Evolutionary conservation across 2,329 filamentous ascomycete species (phyloP).

Genomic region (Venturia pyrina): DNA sequence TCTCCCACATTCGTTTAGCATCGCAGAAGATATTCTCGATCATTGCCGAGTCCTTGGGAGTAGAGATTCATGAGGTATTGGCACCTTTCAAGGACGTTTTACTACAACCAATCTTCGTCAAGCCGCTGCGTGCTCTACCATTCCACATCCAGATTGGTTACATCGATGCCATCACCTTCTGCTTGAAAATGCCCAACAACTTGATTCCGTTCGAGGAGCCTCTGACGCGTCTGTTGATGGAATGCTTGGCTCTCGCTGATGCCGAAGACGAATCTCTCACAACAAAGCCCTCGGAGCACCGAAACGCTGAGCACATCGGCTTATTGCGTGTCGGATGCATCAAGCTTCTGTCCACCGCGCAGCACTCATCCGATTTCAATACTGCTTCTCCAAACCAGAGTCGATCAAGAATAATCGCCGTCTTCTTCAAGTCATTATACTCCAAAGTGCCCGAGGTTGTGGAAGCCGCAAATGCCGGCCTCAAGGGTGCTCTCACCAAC

Average conservation of each 20-base stretch:
- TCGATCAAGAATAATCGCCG: conserved; percentile 62
- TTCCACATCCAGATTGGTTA: conserved; percentile 96
- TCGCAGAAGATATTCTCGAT: conserved; percentile 72
- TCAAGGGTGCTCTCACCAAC: conserved; percentile 78
- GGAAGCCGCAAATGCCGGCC: conserved; percentile 80
- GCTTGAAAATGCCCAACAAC: conserved; percentile 77
- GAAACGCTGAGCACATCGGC: conserved; percentile 91
- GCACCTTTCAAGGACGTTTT: conserved; percentile 83
- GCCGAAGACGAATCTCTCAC: conserved; percentile 88
- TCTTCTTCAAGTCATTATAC: conserved; percentile 97
- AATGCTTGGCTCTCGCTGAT: conserved; percentile 87
- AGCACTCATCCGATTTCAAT: conserved; percentile 84
- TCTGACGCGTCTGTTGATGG: conserved; percentile 80
- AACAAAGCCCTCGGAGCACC: conserved; percentile 85
- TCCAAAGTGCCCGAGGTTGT: conserved; percentile 88
- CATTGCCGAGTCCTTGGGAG: conserved; percentile 66
- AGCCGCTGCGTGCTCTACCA: conserved; percentile 82
- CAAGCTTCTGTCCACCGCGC: conserved; percentile 82
- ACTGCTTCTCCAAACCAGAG: conserved; percentile 59
- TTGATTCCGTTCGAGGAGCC: conserved; percentile 90
- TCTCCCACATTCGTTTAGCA: conserved; percentile 83
- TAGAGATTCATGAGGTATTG: conserved; percentile 79
- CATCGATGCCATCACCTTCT: conserved; percentile 95
- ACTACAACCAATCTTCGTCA: conserved; percentile 86
- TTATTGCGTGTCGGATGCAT: conserved; percentile 89